Evolutionary conservation across 768 basidiomycete genomes (phyloP).

Genomic region (Flagelloscypha sp.): DNA sequence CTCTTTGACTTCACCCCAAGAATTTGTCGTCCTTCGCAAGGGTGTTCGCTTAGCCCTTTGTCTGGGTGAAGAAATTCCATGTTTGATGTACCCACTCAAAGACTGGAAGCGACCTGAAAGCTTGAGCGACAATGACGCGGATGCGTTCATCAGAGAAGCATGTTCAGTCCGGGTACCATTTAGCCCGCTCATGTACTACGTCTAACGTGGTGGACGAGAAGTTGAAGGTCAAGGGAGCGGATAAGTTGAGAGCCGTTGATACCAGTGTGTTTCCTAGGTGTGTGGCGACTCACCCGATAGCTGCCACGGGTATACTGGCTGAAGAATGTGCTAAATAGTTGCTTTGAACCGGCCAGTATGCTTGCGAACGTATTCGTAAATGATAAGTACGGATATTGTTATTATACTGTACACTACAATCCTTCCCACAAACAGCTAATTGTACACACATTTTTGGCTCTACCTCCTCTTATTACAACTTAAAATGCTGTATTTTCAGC

Average conservation of each 20-base stretch:
- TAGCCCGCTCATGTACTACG: slow-evolving; percentile 22
- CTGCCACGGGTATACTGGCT: too few relatives aligned
- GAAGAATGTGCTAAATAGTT: too few relatives aligned
- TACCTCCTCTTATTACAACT: too few relatives aligned
- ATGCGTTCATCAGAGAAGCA: slow-evolving; percentile 11
- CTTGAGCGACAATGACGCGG: slow-evolving; percentile 14
- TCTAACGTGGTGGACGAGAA: slow-evolving; percentile 33
- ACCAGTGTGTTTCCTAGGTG: slow-evolving; percentile 18
- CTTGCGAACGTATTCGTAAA: too few relatives aligned
- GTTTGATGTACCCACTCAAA: slow-evolving; percentile 9
- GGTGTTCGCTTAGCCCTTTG: slow-evolving; percentile 1
- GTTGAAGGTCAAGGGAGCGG: slow-evolving; percentile 32
- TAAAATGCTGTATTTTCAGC: too few relatives aligned
- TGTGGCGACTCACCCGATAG: too few relatives aligned
- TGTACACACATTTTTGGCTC: too few relatives aligned
- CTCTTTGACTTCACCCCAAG: slow-evolving; percentile 14
- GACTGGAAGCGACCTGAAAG: slow-evolving; percentile 14
- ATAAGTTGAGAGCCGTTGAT: slow-evolving; percentile 28
- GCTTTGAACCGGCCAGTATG: too few relatives aligned
- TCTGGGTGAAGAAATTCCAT: slow-evolving; percentile 11
- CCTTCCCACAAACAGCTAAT: too few relatives aligned
- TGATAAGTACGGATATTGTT: too few relatives aligned
- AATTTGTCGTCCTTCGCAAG: slow-evolving; percentile 13
- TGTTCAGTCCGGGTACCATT: slow-evolving; percentile 18
- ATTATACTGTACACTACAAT: too few relatives aligned